phyloP scores from a whole-genome alignment of 306 rosid species.

The Coriaria nepalensis region DNA sequence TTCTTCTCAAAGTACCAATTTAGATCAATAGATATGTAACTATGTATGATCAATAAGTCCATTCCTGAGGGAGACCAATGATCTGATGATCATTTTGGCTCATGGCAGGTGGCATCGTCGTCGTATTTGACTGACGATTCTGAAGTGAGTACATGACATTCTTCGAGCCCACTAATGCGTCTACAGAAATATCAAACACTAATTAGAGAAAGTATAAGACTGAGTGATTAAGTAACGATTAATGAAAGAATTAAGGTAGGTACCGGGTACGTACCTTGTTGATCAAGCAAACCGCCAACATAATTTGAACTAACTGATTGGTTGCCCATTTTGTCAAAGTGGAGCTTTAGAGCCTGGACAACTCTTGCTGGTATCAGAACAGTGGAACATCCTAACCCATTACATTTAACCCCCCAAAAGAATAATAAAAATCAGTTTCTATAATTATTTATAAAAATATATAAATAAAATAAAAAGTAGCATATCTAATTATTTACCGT shows the following conservation, averaged over 20 bases:
- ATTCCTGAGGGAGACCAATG: slow-evolving; percentile 63
- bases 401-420: too few relatives aligned
- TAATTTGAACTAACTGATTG: slow-evolving; percentile 32
- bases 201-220: too few relatives aligned
- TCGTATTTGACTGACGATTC: slow-evolving; percentile 15
- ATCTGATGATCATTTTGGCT: slow-evolving; percentile 31
- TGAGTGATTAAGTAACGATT: background rate
- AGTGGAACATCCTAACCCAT: slow-evolving; percentile 41
- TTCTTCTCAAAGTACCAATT: background rate
- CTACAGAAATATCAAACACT: too few relatives aligned
- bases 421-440: too few relatives aligned
- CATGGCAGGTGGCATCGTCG: slow-evolving; percentile 16
- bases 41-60: slow-evolving; percentile 47
- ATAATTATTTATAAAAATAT: too few relatives aligned
- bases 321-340: slow-evolving; percentile 56
- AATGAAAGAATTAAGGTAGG: too few relatives aligned
- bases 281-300: slow-evolving; percentile 24
- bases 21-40: too few relatives aligned
- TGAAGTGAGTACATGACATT: slow-evolving; percentile 28
- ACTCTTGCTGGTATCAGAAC: slow-evolving; percentile 90
- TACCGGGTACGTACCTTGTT: slow-evolving; percentile 26
- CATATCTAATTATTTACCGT: too few relatives aligned
- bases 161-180: slow-evolving; percentile 19
- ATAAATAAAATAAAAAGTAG: too few relatives aligned
- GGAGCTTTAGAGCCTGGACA: slow-evolving; percentile 70